Conservation (phyloP, 805 yeast genomes). For the Lipomyces chichibuensis region DNA sequence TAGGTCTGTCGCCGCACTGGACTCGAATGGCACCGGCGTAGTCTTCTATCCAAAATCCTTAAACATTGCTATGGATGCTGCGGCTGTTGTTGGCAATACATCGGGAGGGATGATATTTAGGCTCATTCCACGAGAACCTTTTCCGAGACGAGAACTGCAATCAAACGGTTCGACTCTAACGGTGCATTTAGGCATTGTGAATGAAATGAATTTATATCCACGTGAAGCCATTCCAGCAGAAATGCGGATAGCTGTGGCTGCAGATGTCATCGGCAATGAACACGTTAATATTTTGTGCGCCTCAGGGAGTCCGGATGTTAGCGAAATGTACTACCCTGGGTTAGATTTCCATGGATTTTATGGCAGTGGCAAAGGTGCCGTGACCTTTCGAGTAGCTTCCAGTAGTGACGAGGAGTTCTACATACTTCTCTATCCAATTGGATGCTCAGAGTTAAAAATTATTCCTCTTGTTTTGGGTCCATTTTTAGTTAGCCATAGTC, state of each 20-base stretch:
- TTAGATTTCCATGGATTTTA: constrained; percentile 19
- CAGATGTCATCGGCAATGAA: background rate
- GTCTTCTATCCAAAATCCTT: background rate
- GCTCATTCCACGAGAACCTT: constrained; percentile 20
- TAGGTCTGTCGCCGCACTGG: background rate
- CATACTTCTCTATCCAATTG: background rate
- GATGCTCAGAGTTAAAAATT: background rate
- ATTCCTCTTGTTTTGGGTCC: constrained; percentile 30
- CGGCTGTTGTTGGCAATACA: background rate
- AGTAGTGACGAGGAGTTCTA: constrained; percentile 10
- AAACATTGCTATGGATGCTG: background rate
- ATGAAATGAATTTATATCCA: constrained; percentile 32
- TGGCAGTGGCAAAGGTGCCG: constrained; percentile 24
- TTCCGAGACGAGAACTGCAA: constrained; percentile 12
- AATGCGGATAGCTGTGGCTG: constrained; percentile 2
- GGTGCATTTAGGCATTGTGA: constrained; percentile 28
- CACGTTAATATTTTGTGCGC: background rate
- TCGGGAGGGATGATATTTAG: constrained; percentile 20
- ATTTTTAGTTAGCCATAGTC: background rate
- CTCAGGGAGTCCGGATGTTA: background rate
- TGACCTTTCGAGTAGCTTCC: background rate
- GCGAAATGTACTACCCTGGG: constrained; percentile 21
- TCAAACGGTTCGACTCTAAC: background rate
- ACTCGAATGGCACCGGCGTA: background rate
- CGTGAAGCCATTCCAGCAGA: constrained; percentile 10